Base-by-base conservation (phyloP, 2,329 filamentous ascomycete species). In the Beauveria rudraprayagi region DNA sequence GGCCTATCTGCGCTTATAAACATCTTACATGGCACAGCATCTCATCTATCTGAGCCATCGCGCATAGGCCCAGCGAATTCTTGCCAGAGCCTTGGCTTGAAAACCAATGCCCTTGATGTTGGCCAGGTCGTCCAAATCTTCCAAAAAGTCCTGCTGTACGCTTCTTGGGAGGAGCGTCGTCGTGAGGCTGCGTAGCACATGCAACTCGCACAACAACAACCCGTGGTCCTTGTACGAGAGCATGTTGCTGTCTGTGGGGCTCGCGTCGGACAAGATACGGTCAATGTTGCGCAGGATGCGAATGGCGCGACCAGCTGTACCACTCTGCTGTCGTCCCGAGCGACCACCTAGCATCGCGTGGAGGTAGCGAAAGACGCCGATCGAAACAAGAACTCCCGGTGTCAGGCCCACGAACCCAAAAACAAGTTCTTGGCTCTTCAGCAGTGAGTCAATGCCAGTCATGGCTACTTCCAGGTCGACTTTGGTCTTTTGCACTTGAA, bases 401-500 rank as follows among this genome's bases (percentile, higher is more conserved):
- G 94, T 97, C 28, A 99, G 79, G 6, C 92, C 92, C 43, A 99
- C 88, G 70, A 99, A 96, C n/a, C 91, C 94, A 76, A 99, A 99
- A 26, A 99, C 90, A 53, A 99, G 82, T 71, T 99, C 93, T 71
- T 99, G 94, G 69, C 92, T 97, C 77, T 94, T 96, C 62, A 99
- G 81, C 37, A 99, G 82, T 40, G 91, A 86, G 77, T 99, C 93
- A 66, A 99, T 99, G 19, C 94, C 94, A 63, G 90, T 91, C 77
- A 99, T 92, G 16, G 94, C 94, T 63, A 97, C 87, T 73, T 99
- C 94, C 14, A 99, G 86, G 70, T 99, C 94, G 9, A 99, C 94
- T 78, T 99, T 99, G 24, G 94, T 97, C 80, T 99, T 99, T 70
- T 99, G 94, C 43, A 99, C 88, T 71, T 99, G 94, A 60, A 99